These are phyloP conservation scores for Cicer judaicum DNA, from an alignment of 306 rosid species.

Conservation along the genomic window DNA sequence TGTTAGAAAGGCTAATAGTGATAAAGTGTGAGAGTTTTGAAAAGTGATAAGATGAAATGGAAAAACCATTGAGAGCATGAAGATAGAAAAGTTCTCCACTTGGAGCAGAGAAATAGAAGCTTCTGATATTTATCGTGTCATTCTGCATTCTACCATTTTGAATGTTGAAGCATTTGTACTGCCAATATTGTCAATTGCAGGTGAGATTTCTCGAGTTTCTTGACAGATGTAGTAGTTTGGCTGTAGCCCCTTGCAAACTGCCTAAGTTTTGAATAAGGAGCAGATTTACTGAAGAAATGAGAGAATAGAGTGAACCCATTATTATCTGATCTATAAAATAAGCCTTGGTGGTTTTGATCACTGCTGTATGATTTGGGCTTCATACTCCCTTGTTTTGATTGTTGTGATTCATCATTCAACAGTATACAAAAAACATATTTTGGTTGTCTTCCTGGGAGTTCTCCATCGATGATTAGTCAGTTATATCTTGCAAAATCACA, in stretches of 20 bases:
- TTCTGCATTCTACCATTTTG: constrained; percentile 25
- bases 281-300: constrained; percentile 23
- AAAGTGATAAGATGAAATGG: constrained; percentile 45
- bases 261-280: constrained; percentile 30
- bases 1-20: constrained; percentile 43
- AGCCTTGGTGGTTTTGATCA: constrained; percentile 19
- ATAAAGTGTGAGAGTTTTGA: constrained; percentile 31
- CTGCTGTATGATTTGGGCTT: constrained; percentile 26
- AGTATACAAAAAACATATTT: neutral
- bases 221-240: constrained; percentile 8
- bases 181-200: constrained; percentile 3
- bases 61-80: constrained; percentile 32
- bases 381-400: constrained; percentile 30
- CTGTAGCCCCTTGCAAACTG: constrained; percentile 32
- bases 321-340: constrained; percentile 18
- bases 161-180: constrained; percentile 7
- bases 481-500: constrained; percentile 9
- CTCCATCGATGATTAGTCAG: constrained; percentile 10
- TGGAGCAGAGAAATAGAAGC: constrained; percentile 31
- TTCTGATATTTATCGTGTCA: neutral
- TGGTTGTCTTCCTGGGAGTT: constrained; percentile 15
- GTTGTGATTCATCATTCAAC: constrained; percentile 19
- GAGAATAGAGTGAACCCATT: constrained; percentile 7
- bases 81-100: constrained; percentile 33
- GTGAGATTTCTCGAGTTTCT: constrained; percentile 15